Evolutionary conservation across 2,329 filamentous ascomycete species (phyloP), one percentile per base, ranked within the genome.

Genomic region (Scytalidium lignicola): DNA sequence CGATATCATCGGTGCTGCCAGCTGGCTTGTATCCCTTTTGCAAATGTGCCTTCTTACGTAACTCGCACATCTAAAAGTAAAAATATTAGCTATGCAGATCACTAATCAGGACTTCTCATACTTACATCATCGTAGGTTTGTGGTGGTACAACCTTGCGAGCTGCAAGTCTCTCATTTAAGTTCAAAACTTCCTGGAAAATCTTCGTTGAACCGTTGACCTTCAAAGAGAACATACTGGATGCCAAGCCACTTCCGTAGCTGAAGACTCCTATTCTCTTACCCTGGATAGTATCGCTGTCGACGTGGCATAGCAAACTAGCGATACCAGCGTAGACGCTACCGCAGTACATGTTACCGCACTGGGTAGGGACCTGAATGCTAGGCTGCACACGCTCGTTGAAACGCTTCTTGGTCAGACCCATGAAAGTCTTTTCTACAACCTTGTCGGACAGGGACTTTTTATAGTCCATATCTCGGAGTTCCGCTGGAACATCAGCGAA

Each of bases 381-480:
- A 46, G 86, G 85, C 66, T 77, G 75, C 60, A 93, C 85, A 62
- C 88, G 85, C 71, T 91, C 86, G 65, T 82, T 79, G 72, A 88
- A 92, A 60, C 80, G 81, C 79, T 91, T 91, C 82, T 93, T 92
- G 68, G 85, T 85, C 60, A 92, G 76, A 50, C 67, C 76, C 85
- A 93, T 88, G 69, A 93, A 93, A 54, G 85, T 85, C 82, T 92
- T 93, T 77, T 93, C 88, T 37, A 93, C 79, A 47, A 76, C 79
- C 77, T 90, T 91, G 75, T 93, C 88, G 54, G 80, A 82, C 60
- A 93, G 71, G 2, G 88, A 92, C 71, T 85, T 83, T 64, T 85
- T 75, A 70, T 92, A 92, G 65, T 88, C 83, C 70, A 93, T 77
- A 62, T 89, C 85, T 55, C 84, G 82, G 53, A 92, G 72, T 70